phyloP scores from a whole-genome alignment of 148 eudicot species.

The Pouteria glomerata region DNA sequence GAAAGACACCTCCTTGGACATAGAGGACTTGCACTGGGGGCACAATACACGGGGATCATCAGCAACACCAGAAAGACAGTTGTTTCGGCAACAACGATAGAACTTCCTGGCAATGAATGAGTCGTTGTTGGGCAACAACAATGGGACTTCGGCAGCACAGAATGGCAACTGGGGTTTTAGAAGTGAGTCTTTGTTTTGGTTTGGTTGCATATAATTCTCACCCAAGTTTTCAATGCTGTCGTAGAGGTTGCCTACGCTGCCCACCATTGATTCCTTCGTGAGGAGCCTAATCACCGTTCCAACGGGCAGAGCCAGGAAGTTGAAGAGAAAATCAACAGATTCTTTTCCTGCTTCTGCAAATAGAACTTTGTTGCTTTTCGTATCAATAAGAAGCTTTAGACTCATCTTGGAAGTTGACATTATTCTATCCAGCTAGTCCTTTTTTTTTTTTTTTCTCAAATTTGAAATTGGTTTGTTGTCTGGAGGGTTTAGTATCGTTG shows the following conservation, averaged over 20 bases:
- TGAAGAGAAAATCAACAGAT: no score
- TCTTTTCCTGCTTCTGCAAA: no score
- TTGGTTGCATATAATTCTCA: neutral
- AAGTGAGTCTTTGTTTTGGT: neutral
- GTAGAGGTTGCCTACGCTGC: no score
- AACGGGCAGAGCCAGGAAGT: no score
- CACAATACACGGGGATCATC: neutral
- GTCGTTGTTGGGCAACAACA: neutral
- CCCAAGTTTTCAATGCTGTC: constrained; percentile 8
- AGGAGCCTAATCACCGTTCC: no score
- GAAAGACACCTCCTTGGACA: neutral
- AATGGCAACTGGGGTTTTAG: neutral
- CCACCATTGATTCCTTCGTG: no score
- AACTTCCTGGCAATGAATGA: neutral
- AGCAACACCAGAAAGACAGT: neutral
- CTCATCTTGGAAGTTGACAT: no score
- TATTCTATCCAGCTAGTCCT: no score
- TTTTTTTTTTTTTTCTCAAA: no score
- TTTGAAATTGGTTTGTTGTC: no score
- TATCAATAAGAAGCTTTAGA: constrained; percentile 24
- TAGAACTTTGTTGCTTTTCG: no score
- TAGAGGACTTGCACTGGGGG: neutral
- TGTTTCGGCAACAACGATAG: neutral
- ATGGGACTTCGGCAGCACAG: neutral
- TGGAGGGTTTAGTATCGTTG: no score